Percentiles rank a stretch among this genome's conserved stretches.
Conservation (phyloP, 768 basidiomycete species). For the Panaeolus cyanescens region DNA sequence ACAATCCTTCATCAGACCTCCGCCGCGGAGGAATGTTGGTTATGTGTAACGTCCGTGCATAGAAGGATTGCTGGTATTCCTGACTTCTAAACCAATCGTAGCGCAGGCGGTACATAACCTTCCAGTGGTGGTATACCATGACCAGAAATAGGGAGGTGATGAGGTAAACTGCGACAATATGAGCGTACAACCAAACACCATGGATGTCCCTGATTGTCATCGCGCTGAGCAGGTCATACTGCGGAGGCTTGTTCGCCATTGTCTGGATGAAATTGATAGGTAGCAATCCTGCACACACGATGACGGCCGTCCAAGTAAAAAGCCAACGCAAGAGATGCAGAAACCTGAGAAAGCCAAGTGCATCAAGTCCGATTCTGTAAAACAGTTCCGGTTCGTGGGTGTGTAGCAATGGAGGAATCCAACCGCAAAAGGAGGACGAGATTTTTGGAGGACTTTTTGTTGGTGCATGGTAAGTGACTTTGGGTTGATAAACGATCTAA, state of each 20-base stretch:
- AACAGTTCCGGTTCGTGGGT: conserved; percentile 75
- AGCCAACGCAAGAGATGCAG: conserved; percentile 69
- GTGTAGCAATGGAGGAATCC: conserved; percentile 75
- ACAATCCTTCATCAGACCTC: conserved; percentile 73
- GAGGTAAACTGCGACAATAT: conserved; percentile 70
- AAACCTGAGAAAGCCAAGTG: conserved; percentile 82
- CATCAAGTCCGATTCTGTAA: conserved; percentile 78
- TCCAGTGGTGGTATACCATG: conserved; percentile 66
- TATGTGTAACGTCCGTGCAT: conserved; percentile 78
- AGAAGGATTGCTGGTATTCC: conserved; percentile 75
- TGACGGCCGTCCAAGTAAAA: conserved; percentile 52
- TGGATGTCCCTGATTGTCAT: conserved; percentile 73
- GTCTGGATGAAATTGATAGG: conserved; percentile 79
- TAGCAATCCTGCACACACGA: conserved; percentile 65
- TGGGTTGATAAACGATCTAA: conserved; percentile 81
- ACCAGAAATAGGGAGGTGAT: conserved; percentile 61
- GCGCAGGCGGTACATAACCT: conserved; percentile 66
- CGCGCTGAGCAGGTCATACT: conserved; percentile 51
- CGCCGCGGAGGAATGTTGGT: conserved; percentile 65
- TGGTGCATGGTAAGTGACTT: conserved; percentile 77
- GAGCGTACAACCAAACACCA: conserved; percentile 64
- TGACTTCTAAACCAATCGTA: conserved; percentile 72
- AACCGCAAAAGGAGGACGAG: conserved; percentile 72
- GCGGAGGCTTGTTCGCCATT: conserved; percentile 30
- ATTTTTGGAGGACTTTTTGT: conserved; percentile 71